Evolutionary conservation across 192 early-diverging fungal genomes (phyloP).

Genomic region (Piromyces finnis): DNA sequence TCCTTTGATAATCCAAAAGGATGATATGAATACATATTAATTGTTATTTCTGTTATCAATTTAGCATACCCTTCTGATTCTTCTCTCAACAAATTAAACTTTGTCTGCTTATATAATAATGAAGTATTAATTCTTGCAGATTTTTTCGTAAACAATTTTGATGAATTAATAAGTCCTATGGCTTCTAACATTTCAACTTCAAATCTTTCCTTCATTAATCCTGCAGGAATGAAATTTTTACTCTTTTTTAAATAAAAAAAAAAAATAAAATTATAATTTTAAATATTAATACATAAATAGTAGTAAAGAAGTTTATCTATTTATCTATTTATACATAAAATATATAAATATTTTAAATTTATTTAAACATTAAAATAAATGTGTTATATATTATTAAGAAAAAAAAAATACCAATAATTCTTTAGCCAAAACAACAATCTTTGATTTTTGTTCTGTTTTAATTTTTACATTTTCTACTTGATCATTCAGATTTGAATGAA

Average conservation of each 20-base stretch:
- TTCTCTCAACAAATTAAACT: slow-evolving; percentile 67
- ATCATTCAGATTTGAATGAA: background rate
- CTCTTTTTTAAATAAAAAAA: background rate
- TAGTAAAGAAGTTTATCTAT: no score
- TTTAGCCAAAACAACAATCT: background rate
- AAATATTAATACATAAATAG: no score
- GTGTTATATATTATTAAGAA: background rate
- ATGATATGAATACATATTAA: slow-evolving; percentile 7
- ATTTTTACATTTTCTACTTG: background rate
- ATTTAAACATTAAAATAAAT: no score
- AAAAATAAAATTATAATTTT: no score
- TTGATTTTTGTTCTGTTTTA: background rate
- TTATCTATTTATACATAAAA: no score
- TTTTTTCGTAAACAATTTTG: slow-evolving; percentile 2
- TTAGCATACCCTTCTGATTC: slow-evolving; percentile 67
- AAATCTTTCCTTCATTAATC: slow-evolving; percentile 27
- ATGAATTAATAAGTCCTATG: slow-evolving; percentile 21
- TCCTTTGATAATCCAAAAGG: slow-evolving; percentile 2
- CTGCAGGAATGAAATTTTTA: slow-evolving; percentile 14
- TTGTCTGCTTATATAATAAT: slow-evolving; percentile 49
- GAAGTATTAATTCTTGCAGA: background rate
- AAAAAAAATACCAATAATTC: background rate
- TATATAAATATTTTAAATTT: no score
- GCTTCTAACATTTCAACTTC: slow-evolving; percentile 29
- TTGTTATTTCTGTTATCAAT: slow-evolving; percentile 36